phyloP scores from a whole-genome alignment of 768 basidiomycete genomes.

The Dioszegia hungarica region DNA sequence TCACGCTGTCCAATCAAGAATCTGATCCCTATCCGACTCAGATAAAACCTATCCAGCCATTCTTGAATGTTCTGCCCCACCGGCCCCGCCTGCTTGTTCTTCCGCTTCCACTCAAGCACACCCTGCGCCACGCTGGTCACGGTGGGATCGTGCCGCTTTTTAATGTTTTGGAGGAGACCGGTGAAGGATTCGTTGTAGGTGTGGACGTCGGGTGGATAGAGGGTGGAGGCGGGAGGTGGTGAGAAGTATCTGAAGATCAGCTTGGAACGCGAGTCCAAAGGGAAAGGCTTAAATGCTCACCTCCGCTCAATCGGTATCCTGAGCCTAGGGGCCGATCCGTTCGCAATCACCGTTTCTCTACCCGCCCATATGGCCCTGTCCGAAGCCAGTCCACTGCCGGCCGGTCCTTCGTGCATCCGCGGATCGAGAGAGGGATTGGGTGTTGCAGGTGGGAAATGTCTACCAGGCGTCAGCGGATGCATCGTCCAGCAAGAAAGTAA shows the following conservation, averaged over 20 bases:
- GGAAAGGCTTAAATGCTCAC: conserved; percentile 53
- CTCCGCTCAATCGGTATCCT: conserved; percentile 80
- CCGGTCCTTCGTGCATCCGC: conserved; percentile 41
- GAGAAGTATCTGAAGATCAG: conserved; percentile 71
- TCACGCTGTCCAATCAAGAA: conserved; percentile 94
- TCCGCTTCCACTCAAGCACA: conserved; percentile 89
- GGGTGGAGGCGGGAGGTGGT: conserved; percentile 59
- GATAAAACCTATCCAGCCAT: conserved; percentile 95
- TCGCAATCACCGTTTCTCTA: not conserved
- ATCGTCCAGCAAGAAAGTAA: no score
- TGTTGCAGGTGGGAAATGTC: conserved; percentile 65
- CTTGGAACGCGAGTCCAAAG: not conserved
- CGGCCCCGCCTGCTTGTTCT: conserved; percentile 54
- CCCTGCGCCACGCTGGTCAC: conserved; percentile 91
- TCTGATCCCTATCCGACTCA: conserved; percentile 74
- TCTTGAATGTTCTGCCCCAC: conserved; percentile 70
- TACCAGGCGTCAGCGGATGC: not conserved
- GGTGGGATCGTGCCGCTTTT: conserved; percentile 91
- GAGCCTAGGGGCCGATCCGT: conserved; percentile 41
- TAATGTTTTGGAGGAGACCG: conserved; percentile 76
- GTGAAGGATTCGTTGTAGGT: conserved; percentile 93
- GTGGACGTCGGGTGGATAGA: conserved; percentile 87
- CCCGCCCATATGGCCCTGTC: conserved; percentile 18
- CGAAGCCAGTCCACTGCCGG: conserved; percentile 22
- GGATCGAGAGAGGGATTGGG: conserved; percentile 47